Base-by-base conservation (phyloP, 805 yeast species). In the Ogataea thermomethanolica region DNA sequence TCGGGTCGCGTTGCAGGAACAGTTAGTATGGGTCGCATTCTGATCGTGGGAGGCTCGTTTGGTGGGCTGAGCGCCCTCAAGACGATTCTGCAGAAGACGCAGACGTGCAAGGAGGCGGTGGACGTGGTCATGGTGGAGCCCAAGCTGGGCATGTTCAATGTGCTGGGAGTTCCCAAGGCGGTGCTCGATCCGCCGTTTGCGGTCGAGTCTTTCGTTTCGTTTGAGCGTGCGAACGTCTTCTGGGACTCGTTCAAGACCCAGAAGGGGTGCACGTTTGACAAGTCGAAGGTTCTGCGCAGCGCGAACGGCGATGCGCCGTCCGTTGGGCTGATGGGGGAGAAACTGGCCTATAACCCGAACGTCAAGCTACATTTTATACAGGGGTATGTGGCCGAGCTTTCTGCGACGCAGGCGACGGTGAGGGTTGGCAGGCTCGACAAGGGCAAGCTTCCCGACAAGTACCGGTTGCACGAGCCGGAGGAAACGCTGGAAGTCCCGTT, bases 91-190 rank as follows among this genome's bases (percentile, higher is more conserved):
- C 23, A 37, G n/a, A 37, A 41, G 25, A 22, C 39, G 2, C 32
- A 35, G n/a, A 15, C 17, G 13, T 21, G 25, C 8, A 11, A 42
- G 1, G 28, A 34, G 7, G 25, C 44, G 14, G 28, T 62, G 2
- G 56, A 64, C 8, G 54, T 66, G 20, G 55, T 56, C 1, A 32
- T 68, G n/a, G 52, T 68, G 2, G 72, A 68, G 38, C 72, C 72
- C 20, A 59, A 66, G 40, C 64, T 69, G 1, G 73, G 73, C 3
- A 64, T 67, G 40, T 50, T 68, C 32, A 68, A 67, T 41, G 44
- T 66, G 4, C 44, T 68, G 41, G 71, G 70, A 1, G 56, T 67
- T 12, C 73, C 73, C 7, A 54, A 59, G 20, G 61, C 68, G 9
- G 57, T 67, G 14, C 52, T 66, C 22, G 68, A 65, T 40, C 48